phyloP scores from a whole-genome alignment of 495 filamentous ascomycete species.

The Talaromyces thailandensis region DNA sequence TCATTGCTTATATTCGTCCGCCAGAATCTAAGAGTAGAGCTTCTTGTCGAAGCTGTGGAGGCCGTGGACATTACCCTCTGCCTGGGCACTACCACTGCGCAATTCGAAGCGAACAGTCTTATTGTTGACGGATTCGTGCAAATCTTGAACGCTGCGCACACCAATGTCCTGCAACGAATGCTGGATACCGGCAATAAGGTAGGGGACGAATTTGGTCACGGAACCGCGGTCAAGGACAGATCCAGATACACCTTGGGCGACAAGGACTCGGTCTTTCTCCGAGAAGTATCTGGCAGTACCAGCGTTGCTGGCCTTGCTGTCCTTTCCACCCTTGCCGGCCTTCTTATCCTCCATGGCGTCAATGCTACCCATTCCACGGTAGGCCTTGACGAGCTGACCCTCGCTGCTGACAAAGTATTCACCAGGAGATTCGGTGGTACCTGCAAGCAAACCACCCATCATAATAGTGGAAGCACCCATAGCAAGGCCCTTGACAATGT shows the following conservation, averaged over 20 bases:
- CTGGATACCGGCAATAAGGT: slow-evolving; percentile 89
- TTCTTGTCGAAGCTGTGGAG: slow-evolving; percentile 99
- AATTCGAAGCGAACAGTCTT: slow-evolving; percentile 88
- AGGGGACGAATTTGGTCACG: slow-evolving; percentile 89
- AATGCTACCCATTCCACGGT: slow-evolving; percentile 97
- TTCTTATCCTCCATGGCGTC: slow-evolving; percentile 99
- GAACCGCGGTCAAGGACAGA: slow-evolving; percentile 67
- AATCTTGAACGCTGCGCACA: slow-evolving; percentile 60
- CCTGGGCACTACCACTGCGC: slow-evolving; percentile 84
- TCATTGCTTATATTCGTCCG: neutral
- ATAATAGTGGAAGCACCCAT: slow-evolving; percentile 93
- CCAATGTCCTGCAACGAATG: slow-evolving; percentile 96
- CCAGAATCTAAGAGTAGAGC: slow-evolving; percentile 66
- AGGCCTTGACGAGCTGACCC: slow-evolving; percentile 96
- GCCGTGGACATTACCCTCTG: slow-evolving; percentile 90
- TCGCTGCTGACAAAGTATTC: slow-evolving; percentile 93
- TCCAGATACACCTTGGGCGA: slow-evolving; percentile 92
- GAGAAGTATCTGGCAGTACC: slow-evolving; percentile 98
- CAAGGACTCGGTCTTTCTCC: slow-evolving; percentile 85
- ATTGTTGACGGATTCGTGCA: slow-evolving; percentile 66
- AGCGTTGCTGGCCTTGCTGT: slow-evolving; percentile 82
- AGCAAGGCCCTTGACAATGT: slow-evolving; percentile 96
- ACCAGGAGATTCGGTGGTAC: slow-evolving; percentile 94
- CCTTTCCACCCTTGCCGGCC: slow-evolving; percentile 54
- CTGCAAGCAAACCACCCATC: slow-evolving; percentile 97